Evolutionary conservation across 2,329 filamentous ascomycete genomes (phyloP), one percentile per base, ranked within the genome.

Genomic region (Aurifilum marmelostoma): DNA sequence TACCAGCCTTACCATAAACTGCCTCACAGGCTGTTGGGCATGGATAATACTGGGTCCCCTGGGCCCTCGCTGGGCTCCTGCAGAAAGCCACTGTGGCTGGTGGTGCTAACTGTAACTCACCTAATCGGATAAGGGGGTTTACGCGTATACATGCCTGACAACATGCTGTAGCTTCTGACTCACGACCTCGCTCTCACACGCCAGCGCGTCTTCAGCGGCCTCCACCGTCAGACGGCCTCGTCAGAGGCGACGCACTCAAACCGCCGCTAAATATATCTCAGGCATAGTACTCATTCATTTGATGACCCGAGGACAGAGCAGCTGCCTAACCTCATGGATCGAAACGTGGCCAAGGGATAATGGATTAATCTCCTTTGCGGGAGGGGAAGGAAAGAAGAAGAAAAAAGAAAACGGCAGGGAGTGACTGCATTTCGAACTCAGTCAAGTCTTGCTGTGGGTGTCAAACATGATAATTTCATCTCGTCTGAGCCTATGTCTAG

Each of bases 1-100:
- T 65, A 65, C 50, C 32, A 29, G 29, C 24, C 50, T 39, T n/a
- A 39, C 50, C 41, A 41, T 61, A 54, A 34, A 54, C 27, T 56
- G 50, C 47, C 63, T 54, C 47, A 54, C 21, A 41, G 34, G 18
- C 7, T 24, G 52, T 65, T 65, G 63, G 63, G 63, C 63, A 43
- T 56, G 52, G 50, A 58, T 65, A 63, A 63, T 29, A 50, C 39
- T 47, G 61, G 61, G 61, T n/a, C 39, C 37, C 14, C 16, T 24
- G 4, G 21, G 32, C n/a, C 16, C 18, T n/a, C 59, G 59, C 59
- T 62, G 34, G 59, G 24, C 52, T 56, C 37, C 59, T 27, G 43
- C 34, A 27, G 34, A n/a, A 63, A 63, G 61, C 61, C 61, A 63
- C 61, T 63, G 61, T 63, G 61, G 61, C 61, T 63, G 27, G 61